Evolutionary conservation across 495 filamentous ascomycete species (phyloP), one percentile per base, ranked within the genome.

Genomic region (Aspergillus ostianus): DNA sequence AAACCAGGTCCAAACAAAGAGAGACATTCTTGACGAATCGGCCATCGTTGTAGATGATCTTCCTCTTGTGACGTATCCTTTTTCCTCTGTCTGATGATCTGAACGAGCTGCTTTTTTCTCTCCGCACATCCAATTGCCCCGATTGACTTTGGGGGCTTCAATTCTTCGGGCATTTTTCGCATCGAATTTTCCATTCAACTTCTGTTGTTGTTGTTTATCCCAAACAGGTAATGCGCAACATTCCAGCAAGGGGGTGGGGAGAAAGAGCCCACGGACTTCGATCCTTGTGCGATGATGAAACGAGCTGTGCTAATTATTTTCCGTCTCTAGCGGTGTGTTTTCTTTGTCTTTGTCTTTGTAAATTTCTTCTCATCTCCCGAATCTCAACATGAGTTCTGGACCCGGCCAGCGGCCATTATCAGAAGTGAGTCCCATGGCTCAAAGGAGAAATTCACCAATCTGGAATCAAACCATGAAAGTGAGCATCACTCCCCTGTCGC

Each of bases 401-500:
- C 59, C 73, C 26, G 73, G 71, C 26, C 80, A 79, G 67, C 69
- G 80, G 62, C 82, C 82, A 52, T 72, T 85, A 15, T 78, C 81
- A 29, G 82, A 85, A 69, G 70, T 85, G 67, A 82, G 80, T 62
- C 82, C 81, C 15, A 77, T 82, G 77, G 81, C 80, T 51, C 77
- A 79, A 55, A 73, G 82, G 59, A 73, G 82, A 45, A 94, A 95
- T 69, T 94, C 91, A 46, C 89, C 89, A 4, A 89, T 84, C 75
- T 91, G 85, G 84, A 87, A 86, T 64, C 85, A 90, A 70, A 69
- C 74, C 47, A 78, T 79, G 30, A 90, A 88, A 81, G 88, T 91
- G 80, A 44, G 47, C 55, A 8, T 65, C 53, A 53, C 60, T 53
- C 47, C 13, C 15, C n/a, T 23, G 12, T 29, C 29, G 23, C 23